A percentile compares a stretch with the other conserved stretches of the same genome.
phyloP scores from a whole-genome alignment of 441 rosid genomes.

The Pelargonium cotyledonis region DNA sequence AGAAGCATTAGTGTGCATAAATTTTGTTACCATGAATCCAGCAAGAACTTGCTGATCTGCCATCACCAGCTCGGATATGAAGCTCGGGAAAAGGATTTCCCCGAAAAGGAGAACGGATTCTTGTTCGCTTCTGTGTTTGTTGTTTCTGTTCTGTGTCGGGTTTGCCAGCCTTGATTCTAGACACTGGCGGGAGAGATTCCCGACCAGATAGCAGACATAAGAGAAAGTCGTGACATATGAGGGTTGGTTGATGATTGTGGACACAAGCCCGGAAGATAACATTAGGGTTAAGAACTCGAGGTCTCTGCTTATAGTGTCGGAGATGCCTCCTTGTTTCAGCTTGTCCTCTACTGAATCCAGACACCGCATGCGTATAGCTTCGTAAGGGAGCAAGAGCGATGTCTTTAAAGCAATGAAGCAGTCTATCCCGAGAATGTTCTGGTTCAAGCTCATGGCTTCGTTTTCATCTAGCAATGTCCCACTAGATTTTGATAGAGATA shows the following conservation, averaged over 20 bases:
- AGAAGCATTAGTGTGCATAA: constrained; percentile 77
- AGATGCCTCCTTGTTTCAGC: constrained; percentile 55
- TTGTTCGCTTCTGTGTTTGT: constrained; percentile 13
- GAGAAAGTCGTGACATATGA: constrained; percentile 49
- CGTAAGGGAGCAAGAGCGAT: constrained; percentile 66
- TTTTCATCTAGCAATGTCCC: constrained; percentile 53
- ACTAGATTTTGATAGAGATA: constrained; percentile 43
- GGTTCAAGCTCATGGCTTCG: constrained; percentile 46
- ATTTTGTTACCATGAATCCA: constrained; percentile 62
- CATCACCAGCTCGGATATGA: constrained; percentile 67
- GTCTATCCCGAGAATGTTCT: constrained; percentile 30
- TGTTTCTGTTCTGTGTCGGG: constrained; percentile 21
- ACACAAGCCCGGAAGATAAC: constrained; percentile 53
- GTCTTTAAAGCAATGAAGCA: constrained; percentile 52
- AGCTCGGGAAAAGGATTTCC: constrained; percentile 59
- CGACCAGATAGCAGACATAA: constrained; percentile 64
- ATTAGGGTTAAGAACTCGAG: constrained; percentile 52
- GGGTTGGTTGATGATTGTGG: constrained; percentile 44
- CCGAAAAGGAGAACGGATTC: constrained; percentile 35
- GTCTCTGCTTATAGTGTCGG: constrained; percentile 39
- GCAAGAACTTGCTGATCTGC: constrained; percentile 72
- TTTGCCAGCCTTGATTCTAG: constrained; percentile 47
- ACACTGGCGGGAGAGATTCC: constrained; percentile 60
- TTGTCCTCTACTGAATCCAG: constrained; percentile 52
- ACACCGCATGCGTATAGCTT: constrained; percentile 43